Conservation (phyloP, 352 stramenopile species). For the Phytopythium kandeliae region DNA sequence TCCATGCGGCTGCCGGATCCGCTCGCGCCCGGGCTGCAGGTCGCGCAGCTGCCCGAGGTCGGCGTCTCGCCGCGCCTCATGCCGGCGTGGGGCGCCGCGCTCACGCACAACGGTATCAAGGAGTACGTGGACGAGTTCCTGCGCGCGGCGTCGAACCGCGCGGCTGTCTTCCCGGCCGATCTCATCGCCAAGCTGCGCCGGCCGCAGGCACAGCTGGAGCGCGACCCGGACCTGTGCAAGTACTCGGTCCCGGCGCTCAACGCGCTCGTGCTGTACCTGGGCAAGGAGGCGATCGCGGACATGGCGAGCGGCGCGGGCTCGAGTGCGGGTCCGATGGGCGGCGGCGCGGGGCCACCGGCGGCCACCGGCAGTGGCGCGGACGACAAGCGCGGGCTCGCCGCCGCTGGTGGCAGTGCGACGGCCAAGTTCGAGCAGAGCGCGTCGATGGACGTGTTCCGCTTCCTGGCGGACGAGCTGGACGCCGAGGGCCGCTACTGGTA, state of each 20-base stretch:
- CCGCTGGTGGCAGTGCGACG: slow-evolving; percentile 16
- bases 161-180: slow-evolving; percentile 84
- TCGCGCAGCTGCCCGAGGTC: slow-evolving; percentile 96
- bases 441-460: slow-evolving; percentile 93
- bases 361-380: slow-evolving; percentile 11
- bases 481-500: slow-evolving; percentile 96
- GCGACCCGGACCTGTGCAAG: slow-evolving; percentile 67
- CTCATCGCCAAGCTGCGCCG: slow-evolving; percentile 73
- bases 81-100: slow-evolving; percentile 91
- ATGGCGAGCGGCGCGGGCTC: slow-evolving; percentile 60
- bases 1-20: slow-evolving; percentile 97
- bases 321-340: too few relatives aligned
- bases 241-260: slow-evolving; percentile 94
- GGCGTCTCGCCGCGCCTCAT: slow-evolving; percentile 92
- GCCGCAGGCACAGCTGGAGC: slow-evolving; percentile 49
- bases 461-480: slow-evolving; percentile 95
- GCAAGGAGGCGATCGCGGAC: slow-evolving; percentile 80
- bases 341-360: too few relatives aligned
- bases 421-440: slow-evolving; percentile 84
- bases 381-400: slow-evolving; percentile 23
- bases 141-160: slow-evolving; percentile 78
- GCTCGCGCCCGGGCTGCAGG: slow-evolving; percentile 97
- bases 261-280: slow-evolving; percentile 80
- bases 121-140: slow-evolving; percentile 96
- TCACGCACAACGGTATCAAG: slow-evolving; percentile 88